These are phyloP conservation scores for Penicillium riverlandense DNA, from an alignment of 495 filamentous ascomycete species.

Conservation along the genomic window DNA sequence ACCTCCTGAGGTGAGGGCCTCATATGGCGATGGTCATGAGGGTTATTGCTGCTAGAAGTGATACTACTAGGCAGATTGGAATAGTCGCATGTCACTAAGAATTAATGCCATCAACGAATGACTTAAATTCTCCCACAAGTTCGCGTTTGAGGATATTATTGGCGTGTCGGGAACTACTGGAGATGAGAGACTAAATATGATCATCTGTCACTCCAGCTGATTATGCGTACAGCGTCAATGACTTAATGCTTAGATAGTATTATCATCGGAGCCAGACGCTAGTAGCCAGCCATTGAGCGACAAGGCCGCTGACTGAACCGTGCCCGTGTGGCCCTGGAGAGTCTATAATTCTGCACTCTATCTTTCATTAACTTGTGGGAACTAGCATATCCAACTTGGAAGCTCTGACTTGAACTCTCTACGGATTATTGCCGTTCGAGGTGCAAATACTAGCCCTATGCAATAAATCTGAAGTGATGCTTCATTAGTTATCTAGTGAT, in stretches of 20 bases:
- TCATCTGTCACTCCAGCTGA: no score
- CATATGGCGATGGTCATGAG: no score
- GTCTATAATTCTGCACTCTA: constrained; percentile 12
- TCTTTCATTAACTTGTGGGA: constrained; percentile 9
- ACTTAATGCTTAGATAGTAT: not conserved
- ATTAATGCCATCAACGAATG: no score
- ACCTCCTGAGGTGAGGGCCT: no score
- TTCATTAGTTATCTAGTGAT: constrained; percentile 25
- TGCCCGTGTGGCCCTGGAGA: constrained; percentile 13
- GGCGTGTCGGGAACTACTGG: no score
- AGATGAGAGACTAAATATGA: no score
- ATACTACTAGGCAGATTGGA: no score
- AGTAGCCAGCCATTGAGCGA: constrained; percentile 14
- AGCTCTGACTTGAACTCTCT: constrained; percentile 7
- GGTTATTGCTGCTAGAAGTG: no score
- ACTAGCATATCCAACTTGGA: constrained; percentile 8
- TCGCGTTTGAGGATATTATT: no score
- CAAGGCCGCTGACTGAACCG: constrained; percentile 10
- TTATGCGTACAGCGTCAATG: no score
- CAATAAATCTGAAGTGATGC: constrained; percentile 16
- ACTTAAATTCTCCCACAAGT: no score
- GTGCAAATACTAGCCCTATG: constrained; percentile 28
- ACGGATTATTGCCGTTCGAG: constrained; percentile 20
- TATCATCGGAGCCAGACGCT: constrained; percentile 13
- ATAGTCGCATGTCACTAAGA: no score